Evolutionary conservation across 176 grass and related monocot species (phyloP).

Genomic region (Saccharum spontaneum): DNA sequence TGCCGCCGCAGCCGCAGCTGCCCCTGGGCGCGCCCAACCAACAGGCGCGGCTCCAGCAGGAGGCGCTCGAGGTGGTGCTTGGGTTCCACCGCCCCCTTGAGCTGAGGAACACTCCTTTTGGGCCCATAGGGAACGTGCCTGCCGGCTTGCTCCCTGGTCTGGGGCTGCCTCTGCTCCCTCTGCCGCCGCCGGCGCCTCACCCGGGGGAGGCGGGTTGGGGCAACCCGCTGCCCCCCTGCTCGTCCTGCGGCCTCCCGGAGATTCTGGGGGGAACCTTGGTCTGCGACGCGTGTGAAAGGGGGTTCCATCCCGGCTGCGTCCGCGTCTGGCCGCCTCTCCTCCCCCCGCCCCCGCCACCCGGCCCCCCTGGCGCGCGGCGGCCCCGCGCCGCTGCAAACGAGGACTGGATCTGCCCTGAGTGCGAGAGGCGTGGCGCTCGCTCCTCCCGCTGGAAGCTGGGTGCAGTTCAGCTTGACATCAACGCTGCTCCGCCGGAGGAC

Average conservation of each 20-base stretch:
- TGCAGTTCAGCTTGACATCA: constrained; percentile 70
- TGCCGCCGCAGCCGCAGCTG: neutral
- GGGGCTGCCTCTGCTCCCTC: constrained; percentile 1
- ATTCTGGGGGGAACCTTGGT: constrained; percentile 48
- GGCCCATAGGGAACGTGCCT: neutral
- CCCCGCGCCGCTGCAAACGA: constrained; percentile 42
- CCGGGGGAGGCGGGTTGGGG: constrained; percentile 66
- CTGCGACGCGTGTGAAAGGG: constrained; percentile 89
- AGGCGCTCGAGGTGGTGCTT: constrained; percentile 41
- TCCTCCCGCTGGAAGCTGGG: constrained; percentile 70
- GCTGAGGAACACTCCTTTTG: neutral
- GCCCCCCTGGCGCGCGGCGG: constrained; percentile 42
- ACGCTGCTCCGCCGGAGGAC: constrained; percentile 68
- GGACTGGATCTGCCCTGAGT: constrained; percentile 86
- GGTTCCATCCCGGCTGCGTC: constrained; percentile 75
- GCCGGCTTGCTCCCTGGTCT: constrained; percentile 5
- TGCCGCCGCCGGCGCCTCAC: constrained; percentile 46
- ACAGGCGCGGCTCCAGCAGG: constrained; percentile 32
- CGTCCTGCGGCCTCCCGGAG: constrained; percentile 58
- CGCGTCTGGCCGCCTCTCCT: constrained; percentile 48
- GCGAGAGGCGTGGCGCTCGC: constrained; percentile 64
- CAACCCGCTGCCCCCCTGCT: constrained; percentile 36
- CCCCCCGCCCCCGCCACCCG: constrained; percentile 26
- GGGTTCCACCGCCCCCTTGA: neutral
- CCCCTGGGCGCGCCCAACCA: neutral